Evolutionary conservation across 2,329 filamentous ascomycete species (phyloP).

Genomic region (Albifimbria verrucaria): DNA sequence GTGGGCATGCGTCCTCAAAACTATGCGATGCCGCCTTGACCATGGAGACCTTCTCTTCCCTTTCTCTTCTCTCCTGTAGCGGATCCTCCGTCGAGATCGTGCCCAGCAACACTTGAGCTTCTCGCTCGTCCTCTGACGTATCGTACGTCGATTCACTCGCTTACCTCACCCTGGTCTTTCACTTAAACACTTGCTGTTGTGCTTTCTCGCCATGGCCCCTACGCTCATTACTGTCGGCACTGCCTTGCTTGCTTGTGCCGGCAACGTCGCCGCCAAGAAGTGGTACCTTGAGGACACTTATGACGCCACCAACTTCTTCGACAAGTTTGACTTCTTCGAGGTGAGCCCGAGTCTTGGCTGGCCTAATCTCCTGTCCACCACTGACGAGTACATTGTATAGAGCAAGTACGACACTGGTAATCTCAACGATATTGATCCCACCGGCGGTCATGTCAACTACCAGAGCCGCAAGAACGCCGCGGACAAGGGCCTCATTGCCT

Average conservation of each 20-base stretch:
- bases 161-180: slow-evolving; percentile 14
- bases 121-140: slow-evolving; percentile 40
- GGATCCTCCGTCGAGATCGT: slow-evolving; percentile 13
- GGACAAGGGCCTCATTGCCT: slow-evolving; percentile 29
- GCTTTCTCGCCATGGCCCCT: slow-evolving; percentile 32
- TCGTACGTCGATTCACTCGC: slow-evolving; percentile 41
- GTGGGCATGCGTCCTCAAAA: slow-evolving; percentile 2
- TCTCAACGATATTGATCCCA: slow-evolving; percentile 49
- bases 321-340: slow-evolving; percentile 42
- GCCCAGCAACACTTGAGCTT: slow-evolving; percentile 21
- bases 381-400: too few relatives aligned
- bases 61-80: slow-evolving; percentile 10
- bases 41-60: background rate
- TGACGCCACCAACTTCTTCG: slow-evolving; percentile 42
- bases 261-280: slow-evolving; percentile 26
- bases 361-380: too few relatives aligned
- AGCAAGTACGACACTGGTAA: slow-evolving; percentile 9
- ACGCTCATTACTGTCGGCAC: slow-evolving; percentile 37
- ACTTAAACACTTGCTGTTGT: slow-evolving; percentile 16
- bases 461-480: slow-evolving; percentile 30
- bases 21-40: background rate
- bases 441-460: slow-evolving; percentile 62
- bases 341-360: too few relatives aligned
- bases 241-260: slow-evolving; percentile 33
- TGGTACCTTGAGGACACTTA: slow-evolving; percentile 39